Base-by-base conservation (phyloP, 257 asterid species). In the Scutellaria galericulata region DNA sequence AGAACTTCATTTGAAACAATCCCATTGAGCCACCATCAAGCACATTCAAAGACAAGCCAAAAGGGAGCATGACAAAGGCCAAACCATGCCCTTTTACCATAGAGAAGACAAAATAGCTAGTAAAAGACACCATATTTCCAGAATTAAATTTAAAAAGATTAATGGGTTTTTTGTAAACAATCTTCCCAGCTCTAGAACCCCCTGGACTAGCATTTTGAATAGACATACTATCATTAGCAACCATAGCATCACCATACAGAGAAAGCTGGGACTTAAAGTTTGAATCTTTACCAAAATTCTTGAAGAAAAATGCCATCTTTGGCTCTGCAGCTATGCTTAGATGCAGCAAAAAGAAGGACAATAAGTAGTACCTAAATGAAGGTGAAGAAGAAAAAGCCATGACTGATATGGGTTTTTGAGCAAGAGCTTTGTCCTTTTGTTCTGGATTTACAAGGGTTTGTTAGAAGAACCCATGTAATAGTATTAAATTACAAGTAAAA, bases 181-280 rank as follows among this genome's bases (percentile, higher is more conserved):
- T 56, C 66, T 90, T 83, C 61, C 97, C 98, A 66, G 87, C 72
- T 64, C 78, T 75, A 66, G 77, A 66, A 74, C 56, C 75, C 76
- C 79, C 75, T 59, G 88, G 84, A 57, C 98, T 97, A 75, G 95
- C 61, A 20, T 90, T 55, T 78, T 78, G 81, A 73, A 91, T 78
- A 7, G 86, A 87, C 59, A 24, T 10, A 63, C 78, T 80, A 47
- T 66, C 86, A 11, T 63, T 67, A 74, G 46, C 84, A 69, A 82
- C 79, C 91, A 81, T 78, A 66, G 96, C 95, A 77, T 89, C 96
- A 63, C 99, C 99, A 80, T 60, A 83, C 51, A 91, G 84, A 64
- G 86, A 83, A 77, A 89, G 57, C 72, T 75, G 67, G 0, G 96
- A 83, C 83, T 76, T 87, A 78, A 87, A 83, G 77, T 81, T 78